phyloP scores from a whole-genome alignment of 345 rosid species.

The Eucalyptus microcorys region DNA sequence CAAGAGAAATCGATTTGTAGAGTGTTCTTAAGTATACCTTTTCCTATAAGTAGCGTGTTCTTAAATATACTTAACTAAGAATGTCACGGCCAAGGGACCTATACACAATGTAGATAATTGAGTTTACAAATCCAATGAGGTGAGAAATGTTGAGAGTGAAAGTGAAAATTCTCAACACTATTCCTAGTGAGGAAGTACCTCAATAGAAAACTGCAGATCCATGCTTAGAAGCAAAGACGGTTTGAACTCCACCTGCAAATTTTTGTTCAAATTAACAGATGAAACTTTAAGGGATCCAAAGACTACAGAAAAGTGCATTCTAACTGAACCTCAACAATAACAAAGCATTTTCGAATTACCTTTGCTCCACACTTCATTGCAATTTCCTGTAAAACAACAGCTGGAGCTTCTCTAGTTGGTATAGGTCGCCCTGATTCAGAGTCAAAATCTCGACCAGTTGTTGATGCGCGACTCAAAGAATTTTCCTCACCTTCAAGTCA shows the following conservation, averaged over 20 bases:
- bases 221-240: constrained; percentile 50
- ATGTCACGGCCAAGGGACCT: not conserved
- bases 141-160: not conserved
- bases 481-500: constrained; percentile 47
- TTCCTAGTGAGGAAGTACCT: constrained; percentile 31
- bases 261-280: not conserved
- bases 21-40: not conserved
- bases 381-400: constrained; percentile 54
- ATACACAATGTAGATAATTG: not conserved
- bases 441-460: constrained; percentile 56
- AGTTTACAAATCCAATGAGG: not conserved
- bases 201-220: constrained; percentile 68
- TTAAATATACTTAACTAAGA: not conserved
- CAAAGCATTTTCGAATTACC: constrained; percentile 21
- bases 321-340: not conserved
- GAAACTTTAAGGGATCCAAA: not conserved
- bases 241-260: constrained; percentile 70
- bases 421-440: constrained; percentile 48
- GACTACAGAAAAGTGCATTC: not conserved
- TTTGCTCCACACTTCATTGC: constrained; percentile 80
- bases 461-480: constrained; percentile 39
- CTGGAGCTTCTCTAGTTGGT: constrained; percentile 47
- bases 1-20: not conserved
- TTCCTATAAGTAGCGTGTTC: not conserved
- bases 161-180: not conserved